Evolutionary conservation across 495 filamentous ascomycete species (phyloP).

Genomic region (Penicillium soppii): DNA sequence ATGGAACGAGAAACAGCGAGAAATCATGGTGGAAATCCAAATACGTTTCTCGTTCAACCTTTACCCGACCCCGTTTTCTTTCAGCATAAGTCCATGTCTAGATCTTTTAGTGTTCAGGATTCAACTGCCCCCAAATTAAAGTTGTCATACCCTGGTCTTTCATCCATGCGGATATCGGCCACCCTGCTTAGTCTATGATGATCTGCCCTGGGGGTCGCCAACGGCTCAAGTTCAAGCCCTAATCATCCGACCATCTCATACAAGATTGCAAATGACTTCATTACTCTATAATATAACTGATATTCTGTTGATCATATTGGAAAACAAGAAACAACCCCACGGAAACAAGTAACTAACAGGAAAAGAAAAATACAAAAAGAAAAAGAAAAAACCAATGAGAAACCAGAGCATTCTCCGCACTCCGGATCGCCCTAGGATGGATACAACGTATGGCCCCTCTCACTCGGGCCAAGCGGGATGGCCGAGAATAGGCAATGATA

Average conservation of each 20-base stretch:
- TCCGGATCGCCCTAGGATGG: constrained; percentile 9
- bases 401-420: constrained; percentile 13
- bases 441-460: constrained; percentile 1
- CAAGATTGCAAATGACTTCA: no score
- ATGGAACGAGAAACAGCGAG: not conserved
- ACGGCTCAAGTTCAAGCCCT: constrained; percentile 11
- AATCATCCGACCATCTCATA: not conserved
- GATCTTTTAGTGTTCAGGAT: not conserved
- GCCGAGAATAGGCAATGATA: constrained; percentile 9
- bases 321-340: no score
- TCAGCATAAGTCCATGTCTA: no score
- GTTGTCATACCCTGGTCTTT: constrained; percentile 27
- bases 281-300: no score
- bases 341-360: not conserved
- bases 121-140: constrained; percentile 19
- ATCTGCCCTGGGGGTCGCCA: constrained; percentile 23
- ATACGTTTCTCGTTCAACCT: not conserved
- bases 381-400: not conserved
- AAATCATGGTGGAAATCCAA: not conserved
- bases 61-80: no score
- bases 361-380: not conserved
- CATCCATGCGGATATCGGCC: constrained; percentile 18
- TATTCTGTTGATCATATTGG: no score
- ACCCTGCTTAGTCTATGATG: constrained; percentile 21
- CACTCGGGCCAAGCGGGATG: constrained; percentile 3